Evolutionary conservation across 495 filamentous ascomycete species (phyloP).

Genomic region (Penicillium herquei): DNA sequence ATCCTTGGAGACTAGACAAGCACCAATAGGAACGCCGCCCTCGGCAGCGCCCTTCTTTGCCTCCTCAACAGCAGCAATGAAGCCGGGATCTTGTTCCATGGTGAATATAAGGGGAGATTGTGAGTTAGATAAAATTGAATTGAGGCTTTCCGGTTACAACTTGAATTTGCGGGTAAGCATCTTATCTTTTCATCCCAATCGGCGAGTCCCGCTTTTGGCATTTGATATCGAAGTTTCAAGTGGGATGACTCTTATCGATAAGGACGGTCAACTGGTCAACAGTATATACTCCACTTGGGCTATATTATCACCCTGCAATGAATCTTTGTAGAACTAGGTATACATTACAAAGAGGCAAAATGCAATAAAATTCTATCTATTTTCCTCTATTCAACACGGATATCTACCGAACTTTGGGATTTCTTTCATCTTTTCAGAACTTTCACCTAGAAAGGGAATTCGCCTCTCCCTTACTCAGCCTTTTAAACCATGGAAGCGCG

Average conservation of each 20-base stretch:
- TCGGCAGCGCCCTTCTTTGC: constrained; percentile 65
- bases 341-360: too few species aligned
- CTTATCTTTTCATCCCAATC: background rate
- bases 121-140: background rate
- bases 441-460: background rate
- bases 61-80: constrained; percentile 71
- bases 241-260: constrained; percentile 31
- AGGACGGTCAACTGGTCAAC: constrained; percentile 8
- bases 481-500: constrained; percentile 17
- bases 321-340: too few species aligned
- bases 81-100: constrained; percentile 50
- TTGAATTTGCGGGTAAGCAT: too few species aligned
- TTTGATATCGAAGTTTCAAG: constrained; percentile 1
- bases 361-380: too few species aligned
- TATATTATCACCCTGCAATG: too few species aligned
- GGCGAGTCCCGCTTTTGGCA: constrained; percentile 20
- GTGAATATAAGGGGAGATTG: constrained; percentile 4
- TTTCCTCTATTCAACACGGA: too few species aligned
- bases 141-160: background rate
- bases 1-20: constrained; percentile 65
- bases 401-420: too few species aligned
- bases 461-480: constrained; percentile 2
- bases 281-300: background rate
- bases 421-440: too few species aligned
- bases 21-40: constrained; percentile 82